Evolutionary conservation across 768 basidiomycete species (phyloP), one percentile per base, ranked within the genome.

Genomic region (Gautieria morchelliformis): DNA sequence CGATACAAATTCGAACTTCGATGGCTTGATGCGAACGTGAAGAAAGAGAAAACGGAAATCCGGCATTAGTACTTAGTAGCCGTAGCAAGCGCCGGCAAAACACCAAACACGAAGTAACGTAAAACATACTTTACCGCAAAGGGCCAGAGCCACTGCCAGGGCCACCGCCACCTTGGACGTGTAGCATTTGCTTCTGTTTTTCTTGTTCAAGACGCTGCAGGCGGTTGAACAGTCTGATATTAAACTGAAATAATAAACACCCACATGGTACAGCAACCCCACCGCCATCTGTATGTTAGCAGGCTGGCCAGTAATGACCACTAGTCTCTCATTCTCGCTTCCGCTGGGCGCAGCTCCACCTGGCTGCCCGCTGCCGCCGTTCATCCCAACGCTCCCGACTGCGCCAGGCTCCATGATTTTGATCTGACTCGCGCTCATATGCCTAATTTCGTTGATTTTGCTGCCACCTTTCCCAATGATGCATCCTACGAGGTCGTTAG

Each of bases 341-440:
- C 85, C 87, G 2, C 85, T 78, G 11, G 88, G 83, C 22, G 61
- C 61, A n/a, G 60, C 52, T 19, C 81, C 83, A 15, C 86, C 87
- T 32, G 53, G 53, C 19, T 55, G 53, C 2, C 52, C 52, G 52
- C 32, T 55, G 39, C 55, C 55, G 32, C 44, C 60, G 57, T 84
- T 83, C 65, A 82, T 70, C 17, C 83, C 82, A 4, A 80, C 78
- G 27, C 27, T 27, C 3, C 81, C 83, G 7, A 78, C 78, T 11
- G 90, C 90, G 51, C 93, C 93, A 35, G 95, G 93, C 64, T 99
- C 96, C 87, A 95, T 96, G 54, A 99, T 97, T 72, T 96, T 93
- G 71, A 99, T 97, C 65, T 93, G 87, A 70, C 93, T 95, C 27
- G 87, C 87, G 61, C 91, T 94, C 82, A 92, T 88, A 62, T 92